These are phyloP conservation scores for Claviceps arundinis DNA, from an alignment of 2,329 filamentous ascomycete species.

Conservation along the genomic window DNA sequence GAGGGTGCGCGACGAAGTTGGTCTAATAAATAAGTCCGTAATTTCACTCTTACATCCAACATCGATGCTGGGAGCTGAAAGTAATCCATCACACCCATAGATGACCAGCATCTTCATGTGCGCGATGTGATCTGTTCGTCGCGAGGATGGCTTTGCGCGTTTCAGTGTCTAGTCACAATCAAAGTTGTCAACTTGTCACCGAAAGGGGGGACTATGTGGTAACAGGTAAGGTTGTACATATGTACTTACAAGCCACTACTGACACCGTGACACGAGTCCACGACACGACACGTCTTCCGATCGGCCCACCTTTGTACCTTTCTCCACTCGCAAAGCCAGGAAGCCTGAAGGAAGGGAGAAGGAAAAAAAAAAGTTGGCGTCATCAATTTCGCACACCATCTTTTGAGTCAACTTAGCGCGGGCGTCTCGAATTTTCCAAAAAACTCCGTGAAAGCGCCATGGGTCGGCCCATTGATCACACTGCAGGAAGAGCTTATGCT, in stretches of 20 bases:
- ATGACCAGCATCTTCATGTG: background rate
- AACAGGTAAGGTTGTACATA: too few relatives aligned
- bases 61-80: background rate
- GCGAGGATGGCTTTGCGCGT: background rate
- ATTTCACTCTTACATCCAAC: background rate
- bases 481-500: background rate
- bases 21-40: too few relatives aligned
- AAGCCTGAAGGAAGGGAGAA: background rate
- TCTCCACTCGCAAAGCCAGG: background rate
- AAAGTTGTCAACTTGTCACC: too few relatives aligned
- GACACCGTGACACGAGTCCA: too few relatives aligned
- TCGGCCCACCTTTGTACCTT: background rate
- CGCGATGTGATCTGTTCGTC: background rate
- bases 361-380: background rate
- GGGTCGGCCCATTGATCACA: background rate
- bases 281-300: background rate
- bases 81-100: too few relatives aligned
- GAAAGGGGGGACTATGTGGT: too few relatives aligned
- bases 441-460: background rate
- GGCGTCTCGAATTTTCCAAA: background rate
- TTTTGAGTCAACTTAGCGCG: background rate
- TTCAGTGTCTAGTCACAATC: too few relatives aligned
- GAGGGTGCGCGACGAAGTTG: too few relatives aligned
- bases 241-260: too few relatives aligned
- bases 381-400: background rate